Conservation (phyloP, 306 rosid genomes). For the Trifolium subterraneum region DNA sequence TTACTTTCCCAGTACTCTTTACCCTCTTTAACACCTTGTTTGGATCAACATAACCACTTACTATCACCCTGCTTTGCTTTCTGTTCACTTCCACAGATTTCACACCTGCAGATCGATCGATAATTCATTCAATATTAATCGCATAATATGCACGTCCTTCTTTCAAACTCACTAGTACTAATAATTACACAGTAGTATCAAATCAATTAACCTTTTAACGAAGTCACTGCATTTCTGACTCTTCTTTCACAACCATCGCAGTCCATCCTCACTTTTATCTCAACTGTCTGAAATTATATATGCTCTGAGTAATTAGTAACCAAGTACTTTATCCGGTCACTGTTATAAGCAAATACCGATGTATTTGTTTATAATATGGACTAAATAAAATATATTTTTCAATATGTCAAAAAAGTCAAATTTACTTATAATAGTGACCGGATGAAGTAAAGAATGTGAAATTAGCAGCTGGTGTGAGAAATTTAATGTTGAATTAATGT, state of each 20-base stretch:
- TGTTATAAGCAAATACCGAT: too few relatives aligned
- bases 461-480: too few relatives aligned
- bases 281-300: slow-evolving; percentile 65
- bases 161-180: too few relatives aligned
- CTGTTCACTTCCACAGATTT: slow-evolving; percentile 79
- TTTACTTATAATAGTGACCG: too few relatives aligned
- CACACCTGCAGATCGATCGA: slow-evolving; percentile 50
- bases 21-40: slow-evolving; percentile 78
- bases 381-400: too few relatives aligned
- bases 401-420: too few relatives aligned
- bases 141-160: too few relatives aligned
- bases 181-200: too few relatives aligned
- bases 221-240: slow-evolving; percentile 68
- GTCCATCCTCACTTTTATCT: slow-evolving; percentile 84
- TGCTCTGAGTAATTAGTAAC: neutral
- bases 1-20: slow-evolving; percentile 69
- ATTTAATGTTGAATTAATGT: too few relatives aligned
- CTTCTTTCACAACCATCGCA: slow-evolving; percentile 93
- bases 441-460: too few relatives aligned
- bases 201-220: slow-evolving; percentile 63
- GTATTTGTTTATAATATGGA: too few relatives aligned
- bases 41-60: slow-evolving; percentile 82
- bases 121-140: too few relatives aligned
- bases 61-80: slow-evolving; percentile 65
- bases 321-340: neutral